Conservation (phyloP, 169 alveolate species). For the Plasmodium knowlesi region DNA sequence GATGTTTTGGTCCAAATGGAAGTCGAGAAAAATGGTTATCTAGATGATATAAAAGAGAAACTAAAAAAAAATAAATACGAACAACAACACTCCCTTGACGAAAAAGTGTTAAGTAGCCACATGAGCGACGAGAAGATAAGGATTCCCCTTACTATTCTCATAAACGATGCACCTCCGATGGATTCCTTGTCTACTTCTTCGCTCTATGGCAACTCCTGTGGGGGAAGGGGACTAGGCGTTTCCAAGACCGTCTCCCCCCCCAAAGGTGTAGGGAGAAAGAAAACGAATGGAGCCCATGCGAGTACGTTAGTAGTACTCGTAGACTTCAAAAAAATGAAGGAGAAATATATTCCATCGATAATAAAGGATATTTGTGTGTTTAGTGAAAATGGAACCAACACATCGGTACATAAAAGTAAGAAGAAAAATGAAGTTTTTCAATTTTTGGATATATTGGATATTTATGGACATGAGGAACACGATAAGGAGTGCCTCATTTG, state of each 20-base stretch:
- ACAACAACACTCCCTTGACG: background rate
- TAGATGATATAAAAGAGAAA: background rate
- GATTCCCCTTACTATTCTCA: slow-evolving; percentile 27
- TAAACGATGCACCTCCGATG: background rate
- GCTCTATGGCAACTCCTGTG: background rate
- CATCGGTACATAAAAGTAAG: background rate
- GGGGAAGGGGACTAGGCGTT: background rate
- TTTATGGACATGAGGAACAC: slow-evolving; percentile 69
- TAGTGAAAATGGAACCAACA: background rate
- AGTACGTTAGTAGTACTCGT: slow-evolving; percentile 44
- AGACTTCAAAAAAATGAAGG: slow-evolving; percentile 44
- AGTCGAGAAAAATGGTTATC: background rate
- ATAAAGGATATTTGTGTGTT: slow-evolving; percentile 41
- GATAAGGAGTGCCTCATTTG: slow-evolving; percentile 85
- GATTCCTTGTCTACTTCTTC: background rate
- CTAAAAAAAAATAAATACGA: background rate
- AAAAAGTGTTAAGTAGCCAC: background rate
- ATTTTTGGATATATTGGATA: slow-evolving; percentile 38
- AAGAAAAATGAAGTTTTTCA: slow-evolving; percentile 4
- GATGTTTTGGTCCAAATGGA: slow-evolving; percentile 25
- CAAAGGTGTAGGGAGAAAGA: background rate
- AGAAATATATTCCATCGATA: slow-evolving; percentile 36
- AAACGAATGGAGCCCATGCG: background rate
- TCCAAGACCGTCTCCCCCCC: background rate
- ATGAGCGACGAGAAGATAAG: slow-evolving; percentile 4